These are phyloP conservation scores for Ambrosia hybrid DNA, from an alignment of 140 eudicot species.

Conservation along the genomic window DNA sequence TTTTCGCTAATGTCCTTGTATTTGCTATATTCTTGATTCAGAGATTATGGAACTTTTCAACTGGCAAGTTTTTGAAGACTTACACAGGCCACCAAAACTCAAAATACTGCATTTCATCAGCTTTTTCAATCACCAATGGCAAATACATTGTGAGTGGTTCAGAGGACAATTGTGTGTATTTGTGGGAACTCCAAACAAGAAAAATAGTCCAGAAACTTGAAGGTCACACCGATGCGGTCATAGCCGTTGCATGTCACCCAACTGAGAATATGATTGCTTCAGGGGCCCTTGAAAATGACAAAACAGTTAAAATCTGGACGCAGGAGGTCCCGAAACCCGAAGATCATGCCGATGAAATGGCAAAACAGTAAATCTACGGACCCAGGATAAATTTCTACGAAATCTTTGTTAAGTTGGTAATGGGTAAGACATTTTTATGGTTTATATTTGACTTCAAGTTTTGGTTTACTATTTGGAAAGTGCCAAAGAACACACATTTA, in stretches of 20 bases:
- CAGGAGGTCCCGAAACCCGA: constrained; percentile 48
- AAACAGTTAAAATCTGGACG: constrained; percentile 74
- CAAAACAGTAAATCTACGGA: constrained; percentile 22
- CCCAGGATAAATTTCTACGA: background rate
- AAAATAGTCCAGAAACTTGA: constrained; percentile 81
- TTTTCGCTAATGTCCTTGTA: constrained; percentile 10
- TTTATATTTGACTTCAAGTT: constrained; percentile 15
- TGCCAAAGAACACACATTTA: constrained; percentile 8
- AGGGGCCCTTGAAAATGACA: constrained; percentile 79
- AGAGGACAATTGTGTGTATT: constrained; percentile 83
- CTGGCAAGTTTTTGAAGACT: constrained; percentile 84
- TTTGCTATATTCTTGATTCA: constrained; percentile 37
- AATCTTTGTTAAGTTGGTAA: constrained; percentile 1
- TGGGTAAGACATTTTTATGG: constrained; percentile 19
- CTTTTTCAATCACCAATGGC: constrained; percentile 85
- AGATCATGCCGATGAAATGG: constrained; percentile 16
- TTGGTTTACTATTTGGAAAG: background rate
- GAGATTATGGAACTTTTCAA: constrained; percentile 89
- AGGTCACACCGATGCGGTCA: constrained; percentile 86
- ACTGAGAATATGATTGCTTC: constrained; percentile 85
- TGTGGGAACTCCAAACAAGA: constrained; percentile 92
- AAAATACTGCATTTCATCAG: constrained; percentile 78
- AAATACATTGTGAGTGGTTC: constrained; percentile 93
- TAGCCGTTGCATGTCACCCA: constrained; percentile 86
- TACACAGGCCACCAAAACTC: constrained; percentile 85